Percentiles rank a stretch among this genome's conserved stretches.
These are phyloP conservation scores for Harrya chromipes DNA, from an alignment of 768 basidiomycete species.

Conservation along the genomic window DNA sequence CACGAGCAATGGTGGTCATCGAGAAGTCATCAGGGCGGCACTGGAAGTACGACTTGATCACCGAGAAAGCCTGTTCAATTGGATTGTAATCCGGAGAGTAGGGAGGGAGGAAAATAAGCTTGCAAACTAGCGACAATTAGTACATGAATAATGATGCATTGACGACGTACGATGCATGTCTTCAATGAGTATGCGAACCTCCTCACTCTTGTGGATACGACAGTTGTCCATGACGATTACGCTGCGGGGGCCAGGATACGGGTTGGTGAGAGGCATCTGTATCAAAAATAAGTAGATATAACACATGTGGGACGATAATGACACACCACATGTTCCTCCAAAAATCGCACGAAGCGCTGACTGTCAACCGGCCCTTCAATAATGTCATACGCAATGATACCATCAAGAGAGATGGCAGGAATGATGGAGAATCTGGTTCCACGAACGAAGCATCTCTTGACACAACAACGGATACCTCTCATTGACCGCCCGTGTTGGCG, in stretches of 20 bases:
- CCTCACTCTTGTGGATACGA: conserved; percentile 22
- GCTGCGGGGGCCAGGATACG: neutral
- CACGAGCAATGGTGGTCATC: neutral
- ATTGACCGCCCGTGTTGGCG: neutral
- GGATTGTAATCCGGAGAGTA: conserved; percentile 22
- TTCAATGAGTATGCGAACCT: conserved; percentile 17
- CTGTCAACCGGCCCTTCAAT: conserved; percentile 12
- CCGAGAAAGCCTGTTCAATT: conserved; percentile 25
- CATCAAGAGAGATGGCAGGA: conserved; percentile 15
- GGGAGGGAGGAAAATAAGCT: conserved; percentile 27
- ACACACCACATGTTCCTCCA: conserved; percentile 8
- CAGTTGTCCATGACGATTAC: conserved; percentile 26
- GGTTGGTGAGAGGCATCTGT: neutral
- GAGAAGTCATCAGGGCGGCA: neutral
- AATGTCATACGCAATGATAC: conserved; percentile 18
- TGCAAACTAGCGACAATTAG: conserved; percentile 16
- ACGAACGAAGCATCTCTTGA: conserved; percentile 9
- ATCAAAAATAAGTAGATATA: neutral
- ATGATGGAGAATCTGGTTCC: conserved; percentile 12
- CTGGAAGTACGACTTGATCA: neutral
- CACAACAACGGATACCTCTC: neutral
- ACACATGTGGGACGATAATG: neutral
- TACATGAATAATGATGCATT: neutral
- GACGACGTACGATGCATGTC: conserved; percentile 18
- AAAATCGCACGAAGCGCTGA: conserved; percentile 5